Evolutionary conservation across 805 yeast species (phyloP).

Genomic region (Metschnikowia lachancei): DNA sequence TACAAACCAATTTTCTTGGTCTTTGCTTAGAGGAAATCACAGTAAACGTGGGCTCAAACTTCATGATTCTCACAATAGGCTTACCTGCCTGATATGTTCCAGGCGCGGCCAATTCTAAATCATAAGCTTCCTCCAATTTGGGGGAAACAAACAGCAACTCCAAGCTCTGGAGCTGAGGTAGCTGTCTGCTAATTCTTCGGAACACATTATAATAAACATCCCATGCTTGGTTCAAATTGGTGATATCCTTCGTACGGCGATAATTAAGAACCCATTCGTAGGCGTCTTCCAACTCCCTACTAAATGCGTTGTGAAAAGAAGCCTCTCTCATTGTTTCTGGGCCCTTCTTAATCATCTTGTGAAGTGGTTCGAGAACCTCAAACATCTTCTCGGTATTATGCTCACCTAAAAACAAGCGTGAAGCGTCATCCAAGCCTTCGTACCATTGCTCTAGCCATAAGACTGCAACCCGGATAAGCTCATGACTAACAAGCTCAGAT

Average conservation of each 20-base stretch:
- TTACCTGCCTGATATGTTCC: slow-evolving; percentile 89
- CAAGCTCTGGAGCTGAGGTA: slow-evolving; percentile 80
- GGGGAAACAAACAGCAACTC: slow-evolving; percentile 96
- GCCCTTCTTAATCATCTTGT: slow-evolving; percentile 76
- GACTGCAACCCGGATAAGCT: slow-evolving; percentile 90
- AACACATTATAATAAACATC: slow-evolving; percentile 92
- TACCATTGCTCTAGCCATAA: slow-evolving; percentile 98
- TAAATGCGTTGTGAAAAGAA: slow-evolving; percentile 89
- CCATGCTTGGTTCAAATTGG: slow-evolving; percentile 96
- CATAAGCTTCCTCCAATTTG: slow-evolving; percentile 69
- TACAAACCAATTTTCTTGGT: slow-evolving; percentile 77
- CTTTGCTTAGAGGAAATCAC: slow-evolving; percentile 95
- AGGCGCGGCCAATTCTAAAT: slow-evolving; percentile 86
- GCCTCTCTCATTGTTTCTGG: slow-evolving; percentile 92
- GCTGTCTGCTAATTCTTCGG: slow-evolving; percentile 82
- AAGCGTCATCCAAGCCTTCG: slow-evolving; percentile 96
- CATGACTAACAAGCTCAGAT: slow-evolving; percentile 91
- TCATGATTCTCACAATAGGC: slow-evolving; percentile 66
- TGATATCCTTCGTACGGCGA: slow-evolving; percentile 78
- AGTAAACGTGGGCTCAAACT: slow-evolving; percentile 77
- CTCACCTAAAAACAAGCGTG: slow-evolving; percentile 88
- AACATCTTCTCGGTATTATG: slow-evolving; percentile 94
- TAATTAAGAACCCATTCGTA: slow-evolving; percentile 88
- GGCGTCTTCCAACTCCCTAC: slow-evolving; percentile 89
- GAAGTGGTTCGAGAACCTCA: slow-evolving; percentile 84